These are phyloP conservation scores for Alnus glutinosa DNA, from an alignment of 306 rosid genomes.

Conservation along the genomic window DNA sequence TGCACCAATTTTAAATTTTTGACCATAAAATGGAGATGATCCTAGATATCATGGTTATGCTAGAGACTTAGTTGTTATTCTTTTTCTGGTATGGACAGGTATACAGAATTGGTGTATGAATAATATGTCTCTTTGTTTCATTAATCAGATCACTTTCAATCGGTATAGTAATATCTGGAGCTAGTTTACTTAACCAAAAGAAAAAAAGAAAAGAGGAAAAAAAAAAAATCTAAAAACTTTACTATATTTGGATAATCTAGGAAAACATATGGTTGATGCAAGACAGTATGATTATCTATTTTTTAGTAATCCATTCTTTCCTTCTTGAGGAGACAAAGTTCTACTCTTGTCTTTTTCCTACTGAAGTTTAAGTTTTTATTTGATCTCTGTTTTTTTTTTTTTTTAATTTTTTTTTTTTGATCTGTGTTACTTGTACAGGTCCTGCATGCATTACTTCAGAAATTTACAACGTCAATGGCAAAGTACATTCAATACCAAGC, in stretches of 20 bases:
- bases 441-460: constrained; percentile 80
- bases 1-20: too few relatives aligned
- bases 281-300: not conserved
- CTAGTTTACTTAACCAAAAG: not conserved
- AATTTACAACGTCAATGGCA: constrained; percentile 83
- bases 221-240: not conserved
- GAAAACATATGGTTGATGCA: not conserved
- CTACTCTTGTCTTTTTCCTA: not conserved
- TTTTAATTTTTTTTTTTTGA: constrained; percentile 8
- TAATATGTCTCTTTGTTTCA: not conserved
- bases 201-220: not conserved
- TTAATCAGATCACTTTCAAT: not conserved
- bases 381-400: constrained; percentile 4
- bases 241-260: not conserved
- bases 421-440: constrained; percentile 47
- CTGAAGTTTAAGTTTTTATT: constrained; percentile 4
- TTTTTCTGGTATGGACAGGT: not conserved
- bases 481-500: constrained; percentile 89
- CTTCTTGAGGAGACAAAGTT: not conserved
- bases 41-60: not conserved
- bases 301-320: not conserved
- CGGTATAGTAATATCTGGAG: not conserved
- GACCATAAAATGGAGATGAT: too few relatives aligned
- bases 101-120: not conserved
- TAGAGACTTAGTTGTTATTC: not conserved